These are phyloP conservation scores for Silene vulgaris DNA, from an alignment of 179 eudicot species.

Conservation along the genomic window DNA sequence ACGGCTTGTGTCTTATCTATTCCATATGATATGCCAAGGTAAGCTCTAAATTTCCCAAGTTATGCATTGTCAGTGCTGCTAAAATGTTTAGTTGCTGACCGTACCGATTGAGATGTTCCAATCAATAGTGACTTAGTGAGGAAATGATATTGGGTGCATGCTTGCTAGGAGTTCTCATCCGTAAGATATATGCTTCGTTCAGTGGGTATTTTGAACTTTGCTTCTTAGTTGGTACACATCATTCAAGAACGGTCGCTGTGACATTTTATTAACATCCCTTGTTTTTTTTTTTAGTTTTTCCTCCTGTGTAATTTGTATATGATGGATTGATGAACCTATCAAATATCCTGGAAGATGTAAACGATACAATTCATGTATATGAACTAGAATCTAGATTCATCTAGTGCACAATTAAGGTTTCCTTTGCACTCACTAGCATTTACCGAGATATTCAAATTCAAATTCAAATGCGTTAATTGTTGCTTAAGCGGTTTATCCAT, in stretches of 20 bases:
- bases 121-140: background rate
- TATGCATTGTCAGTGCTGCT: background rate
- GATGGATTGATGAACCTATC: conserved; percentile 5
- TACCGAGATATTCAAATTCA: background rate
- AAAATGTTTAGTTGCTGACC: background rate
- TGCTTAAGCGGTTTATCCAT: background rate
- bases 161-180: background rate
- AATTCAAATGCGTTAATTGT: background rate
- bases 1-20: conserved; percentile 85
- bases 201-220: background rate
- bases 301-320: background rate
- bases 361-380: background rate
- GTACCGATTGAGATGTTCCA: conserved; percentile 9
- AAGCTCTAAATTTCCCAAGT: conserved; percentile 17
- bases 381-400: background rate
- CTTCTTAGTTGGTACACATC: background rate
- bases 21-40: conserved; percentile 99
- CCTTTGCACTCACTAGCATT: background rate
- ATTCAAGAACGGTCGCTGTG: background rate
- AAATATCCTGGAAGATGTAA: background rate
- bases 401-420: background rate
- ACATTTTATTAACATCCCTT: background rate
- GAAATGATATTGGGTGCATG: background rate
- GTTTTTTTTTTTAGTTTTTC: background rate
- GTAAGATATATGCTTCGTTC: background rate